Evolutionary conservation across 805 yeast species (phyloP), one percentile per base, ranked within the genome.

Genomic region (Kodamaea kaohsiungensis): DNA sequence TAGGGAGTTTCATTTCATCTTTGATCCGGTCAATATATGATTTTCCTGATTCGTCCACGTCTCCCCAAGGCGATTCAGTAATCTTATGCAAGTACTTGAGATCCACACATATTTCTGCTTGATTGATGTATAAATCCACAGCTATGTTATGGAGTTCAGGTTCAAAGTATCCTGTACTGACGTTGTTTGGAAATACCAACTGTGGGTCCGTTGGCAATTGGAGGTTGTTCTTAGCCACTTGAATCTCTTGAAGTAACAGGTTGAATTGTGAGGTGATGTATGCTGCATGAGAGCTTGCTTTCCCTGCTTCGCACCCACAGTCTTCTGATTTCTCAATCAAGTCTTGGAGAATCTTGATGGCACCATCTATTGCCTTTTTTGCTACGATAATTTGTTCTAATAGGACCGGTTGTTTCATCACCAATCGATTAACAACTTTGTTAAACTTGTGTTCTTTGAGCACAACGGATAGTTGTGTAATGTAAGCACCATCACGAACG

Each of bases 41-140:
- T 50, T 74, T 72, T 3, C 57, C 57, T 5, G 59, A 65, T 62
- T 53, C 46, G 53, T 84, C 80, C 5, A 85, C 76, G 3, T 76
- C 69, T 55, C 80, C 70, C 92, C 92, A 88, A 1, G 92, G 92
- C 54, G 72, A 74, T 56, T 80, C 83, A 0, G 76, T 76, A 7
- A 87, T 77, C 18, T 55, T 65, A 66, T 56, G 70, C 54, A 56
- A 63, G 54, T 53, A 66, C 67, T 66, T 66, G 43, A 66, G 50
- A 48, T 66, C 69, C 0, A 66, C 47, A 43, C 69, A 66, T 7
- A 57, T 64, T 61, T 88, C 91, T 17, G 86, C 84, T 64, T 84
- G 86, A 57, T 79, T 75, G 18, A 87, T 69, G 52, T 80, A 81
- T 25, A 86, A 60, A 61, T 88, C 93, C 43, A 87, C 63, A 2